phyloP scores from a whole-genome alignment of 257 asterid species.

The Solanum pennellii region DNA sequence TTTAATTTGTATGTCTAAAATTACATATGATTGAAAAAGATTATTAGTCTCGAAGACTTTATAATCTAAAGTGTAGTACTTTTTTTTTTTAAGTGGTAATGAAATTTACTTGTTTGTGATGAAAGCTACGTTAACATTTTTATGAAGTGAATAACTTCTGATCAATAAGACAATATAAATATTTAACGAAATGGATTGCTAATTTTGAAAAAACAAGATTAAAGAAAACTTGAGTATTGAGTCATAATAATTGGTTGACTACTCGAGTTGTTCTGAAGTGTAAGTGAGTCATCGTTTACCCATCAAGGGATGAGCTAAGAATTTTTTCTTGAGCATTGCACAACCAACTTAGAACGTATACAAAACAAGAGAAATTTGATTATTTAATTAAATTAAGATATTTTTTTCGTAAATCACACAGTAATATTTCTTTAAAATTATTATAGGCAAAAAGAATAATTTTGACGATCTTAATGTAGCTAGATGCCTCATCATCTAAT shows the following conservation, averaged over 20 bases:
- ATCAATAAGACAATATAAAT: too few species aligned
- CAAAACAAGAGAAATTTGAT: not conserved
- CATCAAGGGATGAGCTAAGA: not conserved
- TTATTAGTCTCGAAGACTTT: not conserved
- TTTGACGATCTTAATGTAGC: not conserved
- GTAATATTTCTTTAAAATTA: not conserved
- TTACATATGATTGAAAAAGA: not conserved
- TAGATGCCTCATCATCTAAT: not conserved
- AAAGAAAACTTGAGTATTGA: too few species aligned
- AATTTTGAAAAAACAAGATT: too few species aligned
- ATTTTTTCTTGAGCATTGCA: not conserved
- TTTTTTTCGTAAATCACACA: too few species aligned
- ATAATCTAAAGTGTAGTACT: not conserved
- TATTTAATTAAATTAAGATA: not conserved
- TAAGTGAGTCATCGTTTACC: not conserved
- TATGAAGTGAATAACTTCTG: too few species aligned
- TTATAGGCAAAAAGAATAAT: not conserved
- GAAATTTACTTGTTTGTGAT: not conserved
- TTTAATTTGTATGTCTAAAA: not conserved
- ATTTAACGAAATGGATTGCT: too few species aligned
- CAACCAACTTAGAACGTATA: not conserved
- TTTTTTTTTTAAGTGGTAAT: not conserved
- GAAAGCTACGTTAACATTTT: not conserved
- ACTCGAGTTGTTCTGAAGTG: not conserved
- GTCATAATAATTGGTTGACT: too few species aligned